Evolutionary conservation across 352 stramenopile genomes (phyloP).

Genomic region (Phytophthora pisi): DNA sequence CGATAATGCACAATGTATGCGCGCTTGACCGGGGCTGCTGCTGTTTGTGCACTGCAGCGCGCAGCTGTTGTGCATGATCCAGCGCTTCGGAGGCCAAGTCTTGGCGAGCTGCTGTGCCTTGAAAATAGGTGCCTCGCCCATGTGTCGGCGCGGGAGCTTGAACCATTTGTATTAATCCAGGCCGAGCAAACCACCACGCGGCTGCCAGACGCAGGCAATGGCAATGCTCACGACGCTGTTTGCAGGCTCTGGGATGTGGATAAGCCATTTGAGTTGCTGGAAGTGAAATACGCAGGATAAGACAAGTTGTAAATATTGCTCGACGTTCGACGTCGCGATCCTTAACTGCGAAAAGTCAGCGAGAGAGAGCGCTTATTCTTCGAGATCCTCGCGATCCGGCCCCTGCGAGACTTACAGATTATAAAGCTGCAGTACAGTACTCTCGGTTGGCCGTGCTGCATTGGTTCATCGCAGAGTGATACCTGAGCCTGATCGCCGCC

Average conservation of each 20-base stretch:
- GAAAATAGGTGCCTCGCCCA: background rate
- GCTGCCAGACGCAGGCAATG: background rate
- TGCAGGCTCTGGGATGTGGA: background rate
- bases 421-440: too few relatives aligned
- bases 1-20: background rate
- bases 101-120: background rate
- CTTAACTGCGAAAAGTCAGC: conserved; percentile 30
- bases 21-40: background rate
- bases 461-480: background rate
- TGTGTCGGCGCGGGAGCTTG: background rate
- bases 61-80: background rate
- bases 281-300: background rate
- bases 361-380: conserved; percentile 33
- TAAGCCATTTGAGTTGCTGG: background rate
- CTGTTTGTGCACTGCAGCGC: background rate
- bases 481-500: background rate
- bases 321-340: conserved; percentile 1
- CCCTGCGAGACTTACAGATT: background rate
- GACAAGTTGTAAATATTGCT: background rate
- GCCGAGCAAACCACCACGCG: background rate
- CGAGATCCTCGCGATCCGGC: conserved; percentile 4
- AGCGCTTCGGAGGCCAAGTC: background rate
- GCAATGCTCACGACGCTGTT: background rate
- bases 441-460: too few relatives aligned
- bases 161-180: background rate